Evolutionary conservation across 163 green algal genomes (phyloP).

Genomic region (Trebouxiophyceae sp.): DNA sequence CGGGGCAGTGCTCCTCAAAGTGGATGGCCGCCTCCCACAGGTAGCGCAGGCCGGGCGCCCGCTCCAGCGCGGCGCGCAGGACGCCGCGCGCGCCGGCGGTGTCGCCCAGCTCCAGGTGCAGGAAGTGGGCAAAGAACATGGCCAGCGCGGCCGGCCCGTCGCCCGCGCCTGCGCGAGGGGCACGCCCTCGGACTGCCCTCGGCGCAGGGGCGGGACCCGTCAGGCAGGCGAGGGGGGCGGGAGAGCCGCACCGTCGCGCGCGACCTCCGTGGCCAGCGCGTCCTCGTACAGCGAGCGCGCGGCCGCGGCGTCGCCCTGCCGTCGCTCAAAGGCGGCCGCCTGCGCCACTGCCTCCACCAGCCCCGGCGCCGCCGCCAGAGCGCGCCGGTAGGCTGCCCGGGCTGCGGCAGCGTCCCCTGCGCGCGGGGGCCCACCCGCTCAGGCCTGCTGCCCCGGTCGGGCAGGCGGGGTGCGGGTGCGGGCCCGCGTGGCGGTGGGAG

Average conservation of each 20-base stretch:
- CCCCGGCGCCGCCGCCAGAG: slow-evolving; percentile 27
- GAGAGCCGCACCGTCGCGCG: slow-evolving; percentile 1
- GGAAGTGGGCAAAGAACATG: slow-evolving; percentile 61
- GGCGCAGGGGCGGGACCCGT: too few relatives aligned
- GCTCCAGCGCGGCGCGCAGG: slow-evolving; percentile 28
- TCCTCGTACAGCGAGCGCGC: slow-evolving; percentile 9
- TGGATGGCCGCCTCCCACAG: slow-evolving; percentile 56
- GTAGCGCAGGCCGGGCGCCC: slow-evolving; percentile 16
- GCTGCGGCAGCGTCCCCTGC: background rate
- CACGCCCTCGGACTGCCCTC: too few relatives aligned
- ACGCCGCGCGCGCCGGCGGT: slow-evolving; percentile 25
- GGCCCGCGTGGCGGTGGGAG: slow-evolving; percentile 21
- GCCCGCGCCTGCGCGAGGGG: slow-evolving; percentile 22
- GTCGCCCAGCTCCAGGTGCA: slow-evolving; percentile 26
- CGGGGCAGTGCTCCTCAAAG: slow-evolving; percentile 43
- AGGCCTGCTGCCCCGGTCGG: too few relatives aligned
- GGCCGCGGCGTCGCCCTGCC: slow-evolving; percentile 36
- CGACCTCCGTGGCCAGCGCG: background rate
- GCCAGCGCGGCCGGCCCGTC: slow-evolving; percentile 36
- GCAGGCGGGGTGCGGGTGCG: too few relatives aligned
- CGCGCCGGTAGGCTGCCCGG: slow-evolving; percentile 1
- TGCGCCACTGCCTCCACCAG: slow-evolving; percentile 44
- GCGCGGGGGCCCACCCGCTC: too few relatives aligned
- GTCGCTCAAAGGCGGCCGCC: slow-evolving; percentile 67
- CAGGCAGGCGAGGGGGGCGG: too few relatives aligned